phyloP scores from a whole-genome alignment of 2,329 filamentous ascomycete species.

The Aureobasidium melanogenum region DNA sequence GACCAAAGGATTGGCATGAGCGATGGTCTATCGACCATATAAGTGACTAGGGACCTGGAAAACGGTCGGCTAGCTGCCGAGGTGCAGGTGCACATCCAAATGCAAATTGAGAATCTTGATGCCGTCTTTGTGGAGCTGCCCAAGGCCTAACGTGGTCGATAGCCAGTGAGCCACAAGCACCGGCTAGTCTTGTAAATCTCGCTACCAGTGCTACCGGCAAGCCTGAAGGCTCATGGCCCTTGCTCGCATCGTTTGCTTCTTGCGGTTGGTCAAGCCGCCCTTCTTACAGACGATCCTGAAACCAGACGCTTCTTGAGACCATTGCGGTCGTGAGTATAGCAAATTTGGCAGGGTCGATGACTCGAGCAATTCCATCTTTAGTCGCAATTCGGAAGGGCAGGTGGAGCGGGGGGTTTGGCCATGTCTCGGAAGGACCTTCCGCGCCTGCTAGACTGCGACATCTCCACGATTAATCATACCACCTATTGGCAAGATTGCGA shows the following conservation, averaged over 20 bases:
- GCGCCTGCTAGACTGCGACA: neutral
- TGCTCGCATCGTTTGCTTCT: neutral
- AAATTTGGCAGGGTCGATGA: neutral
- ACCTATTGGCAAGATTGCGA: neutral
- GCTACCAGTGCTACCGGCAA: neutral
- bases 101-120: conserved; percentile 4
- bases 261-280: neutral
- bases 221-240: neutral
- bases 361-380: neutral
- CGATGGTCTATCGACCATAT: neutral
- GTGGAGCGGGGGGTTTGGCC: neutral
- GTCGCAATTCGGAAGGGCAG: neutral
- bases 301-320: neutral
- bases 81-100: conserved; percentile 3
- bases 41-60: neutral
- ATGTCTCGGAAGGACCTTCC: neutral
- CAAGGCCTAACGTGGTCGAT: neutral
- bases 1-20: neutral
- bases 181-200: neutral
- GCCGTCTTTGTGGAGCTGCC: neutral
- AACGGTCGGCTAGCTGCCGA: neutral
- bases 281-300: neutral
- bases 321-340: neutral
- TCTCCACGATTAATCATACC: neutral
- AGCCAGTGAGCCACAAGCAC: neutral